A percentile compares a stretch with the other conserved stretches of the same genome.
Conservation (phyloP, 192 early-diverging fungal species). For the Podila verticillata region DNA sequence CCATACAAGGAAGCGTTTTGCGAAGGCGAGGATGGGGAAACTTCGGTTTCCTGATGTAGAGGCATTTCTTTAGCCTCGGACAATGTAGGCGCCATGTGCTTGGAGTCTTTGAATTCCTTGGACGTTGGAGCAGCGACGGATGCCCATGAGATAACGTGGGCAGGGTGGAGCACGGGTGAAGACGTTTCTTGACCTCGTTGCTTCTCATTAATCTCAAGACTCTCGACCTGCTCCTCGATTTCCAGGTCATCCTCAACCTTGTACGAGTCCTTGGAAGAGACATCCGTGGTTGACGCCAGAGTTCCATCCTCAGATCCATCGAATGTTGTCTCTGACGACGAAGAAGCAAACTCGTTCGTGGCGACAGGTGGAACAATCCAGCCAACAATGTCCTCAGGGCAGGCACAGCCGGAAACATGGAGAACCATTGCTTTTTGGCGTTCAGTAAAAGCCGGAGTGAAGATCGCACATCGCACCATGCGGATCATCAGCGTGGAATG, state of each 20-base stretch:
- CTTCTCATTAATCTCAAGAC: neutral
- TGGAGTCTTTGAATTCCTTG: neutral
- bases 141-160: slow-evolving; percentile 1
- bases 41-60: neutral
- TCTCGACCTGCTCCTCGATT: slow-evolving; percentile 14
- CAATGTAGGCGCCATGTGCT: neutral
- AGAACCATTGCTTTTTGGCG: slow-evolving; percentile 75
- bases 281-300: neutral
- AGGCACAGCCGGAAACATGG: slow-evolving; percentile 36
- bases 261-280: neutral
- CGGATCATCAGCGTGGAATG: slow-evolving; percentile 61
- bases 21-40: neutral
- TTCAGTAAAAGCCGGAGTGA: slow-evolving; percentile 79
- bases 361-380: slow-evolving; percentile 33
- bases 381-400: slow-evolving; percentile 51
- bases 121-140: neutral
- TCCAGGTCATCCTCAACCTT: neutral
- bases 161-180: neutral
- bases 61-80: too few relatives aligned
- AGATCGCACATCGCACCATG: slow-evolving; percentile 70
- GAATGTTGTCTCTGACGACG: neutral
- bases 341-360: neutral
- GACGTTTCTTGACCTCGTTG: neutral
- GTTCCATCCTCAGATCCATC: neutral
- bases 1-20: neutral